These are phyloP conservation scores for Colletotrichum siamense DNA, from an alignment of 2,329 filamentous ascomycete species.

Conservation along the genomic window DNA sequence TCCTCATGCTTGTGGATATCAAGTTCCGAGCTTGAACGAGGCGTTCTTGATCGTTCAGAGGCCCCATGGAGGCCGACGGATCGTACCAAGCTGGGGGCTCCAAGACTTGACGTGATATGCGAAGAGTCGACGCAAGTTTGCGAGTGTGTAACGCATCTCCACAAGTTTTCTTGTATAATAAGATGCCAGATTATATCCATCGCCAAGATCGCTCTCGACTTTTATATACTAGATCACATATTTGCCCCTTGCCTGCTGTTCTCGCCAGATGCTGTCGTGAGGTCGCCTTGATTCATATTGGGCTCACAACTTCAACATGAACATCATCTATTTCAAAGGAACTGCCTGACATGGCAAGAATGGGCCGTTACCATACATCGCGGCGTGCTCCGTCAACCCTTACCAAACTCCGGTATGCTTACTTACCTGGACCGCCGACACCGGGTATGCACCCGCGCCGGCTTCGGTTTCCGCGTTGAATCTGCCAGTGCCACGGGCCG, in stretches of 20 bases:
- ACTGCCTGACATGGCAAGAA: too few species aligned
- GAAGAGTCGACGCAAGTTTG: not conserved
- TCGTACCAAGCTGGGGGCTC: not conserved
- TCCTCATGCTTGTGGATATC: not conserved
- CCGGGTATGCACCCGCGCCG: not conserved
- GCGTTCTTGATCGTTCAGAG: not conserved
- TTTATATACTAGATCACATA: not conserved
- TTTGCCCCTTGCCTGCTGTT: not conserved
- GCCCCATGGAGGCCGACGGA: not conserved
- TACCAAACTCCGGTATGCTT: not conserved
- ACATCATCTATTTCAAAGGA: too few species aligned
- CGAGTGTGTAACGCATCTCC: not conserved
- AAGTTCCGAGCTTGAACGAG: not conserved
- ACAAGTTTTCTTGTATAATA: not conserved
- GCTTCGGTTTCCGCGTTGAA: not conserved
- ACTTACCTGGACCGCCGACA: not conserved
- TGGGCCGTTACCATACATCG: not conserved
- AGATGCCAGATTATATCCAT: not conserved
- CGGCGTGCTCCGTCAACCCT: not conserved
- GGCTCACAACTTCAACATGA: too few species aligned
- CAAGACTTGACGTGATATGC: not conserved
- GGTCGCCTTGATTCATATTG: not conserved
- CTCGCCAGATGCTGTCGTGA: not conserved
- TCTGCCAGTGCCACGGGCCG: not conserved
- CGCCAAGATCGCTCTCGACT: not conserved